Conservation (phyloP, 306 rosid species). For the Abrus precatorius region DNA sequence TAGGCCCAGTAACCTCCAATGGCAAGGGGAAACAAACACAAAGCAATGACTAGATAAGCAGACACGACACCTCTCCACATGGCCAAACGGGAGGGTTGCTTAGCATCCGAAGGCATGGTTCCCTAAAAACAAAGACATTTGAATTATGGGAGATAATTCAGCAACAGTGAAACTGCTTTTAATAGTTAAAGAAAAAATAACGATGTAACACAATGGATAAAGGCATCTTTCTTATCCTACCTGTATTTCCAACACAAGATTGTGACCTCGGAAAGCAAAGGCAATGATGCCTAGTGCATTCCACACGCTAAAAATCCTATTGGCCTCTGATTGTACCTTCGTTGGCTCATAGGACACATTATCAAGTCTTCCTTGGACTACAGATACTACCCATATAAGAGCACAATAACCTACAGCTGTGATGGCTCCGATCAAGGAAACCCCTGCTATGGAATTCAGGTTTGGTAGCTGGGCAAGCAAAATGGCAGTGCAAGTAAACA, state of each 20-base stretch:
- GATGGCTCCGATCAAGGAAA: conserved; percentile 72
- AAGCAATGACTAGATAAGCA: conserved; percentile 71
- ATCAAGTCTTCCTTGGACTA: conserved; percentile 49
- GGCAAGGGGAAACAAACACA: conserved; percentile 77
- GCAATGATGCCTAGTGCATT: conserved; percentile 77
- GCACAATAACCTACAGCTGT: conserved; percentile 71
- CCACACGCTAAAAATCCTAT: conserved; percentile 51
- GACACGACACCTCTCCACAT: conserved; percentile 83
- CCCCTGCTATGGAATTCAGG: conserved; percentile 75
- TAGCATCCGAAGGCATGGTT: conserved; percentile 71
- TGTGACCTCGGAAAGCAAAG: conserved; percentile 87
- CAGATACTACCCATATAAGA: conserved; percentile 65
- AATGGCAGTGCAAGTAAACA: conserved; percentile 64
- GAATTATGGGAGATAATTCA: neutral
- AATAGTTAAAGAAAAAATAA: neutral
- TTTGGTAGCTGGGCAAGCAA: conserved; percentile 85
- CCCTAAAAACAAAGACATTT: conserved; percentile 55
- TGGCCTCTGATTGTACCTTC: conserved; percentile 42
- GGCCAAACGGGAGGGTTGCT: conserved; percentile 66
- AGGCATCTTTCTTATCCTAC: conserved; percentile 33
- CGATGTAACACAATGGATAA: neutral
- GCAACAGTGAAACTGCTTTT: neutral
- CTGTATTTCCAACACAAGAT: conserved; percentile 84
- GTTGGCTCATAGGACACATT: conserved; percentile 57
- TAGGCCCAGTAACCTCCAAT: conserved; percentile 81